A percentile compares a stretch with the other conserved stretches of the same genome.
These are phyloP conservation scores for Hygrophorus russula DNA, from an alignment of 768 basidiomycete species.

Conservation along the genomic window DNA sequence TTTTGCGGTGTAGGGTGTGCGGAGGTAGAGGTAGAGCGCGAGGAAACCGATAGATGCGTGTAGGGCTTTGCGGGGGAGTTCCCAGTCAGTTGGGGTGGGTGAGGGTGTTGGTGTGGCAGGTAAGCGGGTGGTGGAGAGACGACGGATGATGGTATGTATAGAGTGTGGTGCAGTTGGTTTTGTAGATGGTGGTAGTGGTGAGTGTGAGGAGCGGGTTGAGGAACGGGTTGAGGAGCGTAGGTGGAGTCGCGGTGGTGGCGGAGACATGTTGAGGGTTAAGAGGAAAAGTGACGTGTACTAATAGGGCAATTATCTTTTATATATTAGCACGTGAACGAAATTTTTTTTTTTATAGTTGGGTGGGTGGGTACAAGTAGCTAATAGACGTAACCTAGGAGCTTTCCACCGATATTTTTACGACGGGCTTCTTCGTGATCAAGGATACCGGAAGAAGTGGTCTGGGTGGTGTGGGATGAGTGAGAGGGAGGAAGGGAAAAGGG, in stretches of 20 bases:
- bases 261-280: too few species aligned
- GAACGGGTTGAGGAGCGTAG: conserved; percentile 21
- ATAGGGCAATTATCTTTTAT: too few species aligned
- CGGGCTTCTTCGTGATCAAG: conserved; percentile 98
- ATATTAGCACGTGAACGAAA: too few species aligned
- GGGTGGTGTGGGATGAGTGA: not conserved
- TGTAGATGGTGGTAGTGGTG: conserved; percentile 21
- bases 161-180: conserved; percentile 32
- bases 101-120: too few species aligned
- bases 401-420: conserved; percentile 96
- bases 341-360: too few species aligned
- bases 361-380: conserved; percentile 27
- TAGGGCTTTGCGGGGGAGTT: conserved; percentile 3
- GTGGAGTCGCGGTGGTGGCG: too few species aligned
- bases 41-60: conserved; percentile 23
- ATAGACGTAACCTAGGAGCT: conserved; percentile 88
- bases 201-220: conserved; percentile 36
- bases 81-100: not conserved
- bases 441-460: conserved; percentile 98
- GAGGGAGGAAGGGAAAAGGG: not conserved
- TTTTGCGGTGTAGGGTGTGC: conserved; percentile 38
- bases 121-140: conserved; percentile 32
- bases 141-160: conserved; percentile 37
- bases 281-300: too few species aligned
- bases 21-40: conserved; percentile 33